phyloP scores from a whole-genome alignment of 805 yeast genomes.

The Komagataella mondaviorum region DNA sequence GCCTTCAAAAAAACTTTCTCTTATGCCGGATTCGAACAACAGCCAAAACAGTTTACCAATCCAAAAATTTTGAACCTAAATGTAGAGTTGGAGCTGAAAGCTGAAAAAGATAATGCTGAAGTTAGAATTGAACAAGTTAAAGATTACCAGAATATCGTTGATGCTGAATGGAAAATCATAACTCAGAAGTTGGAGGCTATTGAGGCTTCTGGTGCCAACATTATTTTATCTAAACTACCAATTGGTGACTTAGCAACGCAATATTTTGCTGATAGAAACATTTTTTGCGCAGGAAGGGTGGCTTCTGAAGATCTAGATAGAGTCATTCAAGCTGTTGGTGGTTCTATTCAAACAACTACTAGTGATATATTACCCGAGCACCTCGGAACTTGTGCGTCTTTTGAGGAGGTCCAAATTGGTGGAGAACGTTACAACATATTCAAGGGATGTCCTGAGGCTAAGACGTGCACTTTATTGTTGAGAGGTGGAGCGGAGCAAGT shows the following conservation, averaged over 20 bases:
- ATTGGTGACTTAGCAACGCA: conserved; percentile 99
- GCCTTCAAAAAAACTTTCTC: conserved; percentile 96
- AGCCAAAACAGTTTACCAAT: conserved; percentile 70
- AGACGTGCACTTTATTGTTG: conserved; percentile 83
- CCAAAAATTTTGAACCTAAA: conserved; percentile 80
- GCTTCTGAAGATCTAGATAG: conserved; percentile 82
- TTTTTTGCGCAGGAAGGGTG: conserved; percentile 97
- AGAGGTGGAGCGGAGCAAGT: conserved; percentile 99
- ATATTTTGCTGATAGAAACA: conserved; percentile 89
- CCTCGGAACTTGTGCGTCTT: conserved; percentile 71
- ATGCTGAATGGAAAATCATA: conserved; percentile 98
- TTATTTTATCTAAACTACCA: conserved; percentile 87
- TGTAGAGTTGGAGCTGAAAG: conserved; percentile 91
- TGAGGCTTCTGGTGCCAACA: conserved; percentile 76
- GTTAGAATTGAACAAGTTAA: conserved; percentile 88
- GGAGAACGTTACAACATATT: conserved; percentile 90
- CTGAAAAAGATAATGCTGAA: conserved; percentile 98
- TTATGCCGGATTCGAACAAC: conserved; percentile 98
- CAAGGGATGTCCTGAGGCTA: conserved; percentile 83
- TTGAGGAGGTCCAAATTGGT: conserved; percentile 94
- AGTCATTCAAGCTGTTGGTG: conserved; percentile 90
- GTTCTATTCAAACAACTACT: conserved; percentile 68
- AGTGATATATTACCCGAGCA: conserved; percentile 56
- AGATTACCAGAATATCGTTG: conserved; percentile 92
- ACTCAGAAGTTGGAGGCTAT: conserved; percentile 75